These are phyloP conservation scores for Manihot esculenta DNA, from an alignment of 441 rosid species.

Conservation along the genomic window DNA sequence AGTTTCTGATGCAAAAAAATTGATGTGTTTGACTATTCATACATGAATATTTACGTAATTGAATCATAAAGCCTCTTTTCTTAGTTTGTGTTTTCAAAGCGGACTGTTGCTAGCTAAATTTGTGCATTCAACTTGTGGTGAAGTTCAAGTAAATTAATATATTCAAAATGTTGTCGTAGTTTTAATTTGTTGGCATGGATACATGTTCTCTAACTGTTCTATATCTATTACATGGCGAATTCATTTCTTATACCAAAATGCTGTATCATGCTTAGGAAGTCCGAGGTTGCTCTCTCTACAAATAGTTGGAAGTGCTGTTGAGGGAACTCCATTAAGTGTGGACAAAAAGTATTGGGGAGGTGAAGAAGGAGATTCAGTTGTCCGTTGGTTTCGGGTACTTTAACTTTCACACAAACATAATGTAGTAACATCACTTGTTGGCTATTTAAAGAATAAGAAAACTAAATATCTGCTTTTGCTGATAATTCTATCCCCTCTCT, in stretches of 20 bases:
- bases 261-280: constrained; percentile 60
- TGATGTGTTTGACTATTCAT: neutral
- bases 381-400: constrained; percentile 88
- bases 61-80: neutral
- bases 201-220: neutral
- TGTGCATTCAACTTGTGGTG: neutral
- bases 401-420: constrained; percentile 12
- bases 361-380: constrained; percentile 88
- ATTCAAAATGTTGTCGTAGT: neutral
- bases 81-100: neutral
- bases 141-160: neutral
- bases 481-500: neutral
- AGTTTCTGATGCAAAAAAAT: neutral
- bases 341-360: constrained; percentile 98
- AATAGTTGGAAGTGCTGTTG: constrained; percentile 68
- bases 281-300: constrained; percentile 81
- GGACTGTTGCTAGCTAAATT: neutral
- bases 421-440: neutral
- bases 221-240: neutral
- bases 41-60: neutral
- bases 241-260: constrained; percentile 28
- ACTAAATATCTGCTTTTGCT: neutral
- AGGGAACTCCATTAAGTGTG: constrained; percentile 64
- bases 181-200: constrained; percentile 1
- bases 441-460: neutral